These are phyloP conservation scores for Lophiostoma macrostomum DNA, from an alignment of 495 filamentous ascomycete genomes.

Conservation along the genomic window DNA sequence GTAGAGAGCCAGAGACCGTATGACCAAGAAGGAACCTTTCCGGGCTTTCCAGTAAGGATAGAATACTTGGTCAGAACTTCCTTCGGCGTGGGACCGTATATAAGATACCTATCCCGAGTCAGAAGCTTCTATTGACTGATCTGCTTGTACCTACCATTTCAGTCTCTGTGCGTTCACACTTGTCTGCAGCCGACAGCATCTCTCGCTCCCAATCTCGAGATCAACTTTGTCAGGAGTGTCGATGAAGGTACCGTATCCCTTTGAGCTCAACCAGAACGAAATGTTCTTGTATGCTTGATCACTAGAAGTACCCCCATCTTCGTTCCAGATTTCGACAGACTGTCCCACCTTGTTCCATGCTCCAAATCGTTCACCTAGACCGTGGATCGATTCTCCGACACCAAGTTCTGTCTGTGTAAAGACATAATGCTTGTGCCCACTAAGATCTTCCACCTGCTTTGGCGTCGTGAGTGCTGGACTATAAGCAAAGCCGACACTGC, in stretches of 20 bases:
- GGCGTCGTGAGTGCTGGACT: constrained; percentile 24
- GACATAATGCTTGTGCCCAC: constrained; percentile 23
- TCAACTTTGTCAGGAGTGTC: constrained; percentile 32
- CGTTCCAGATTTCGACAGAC: constrained; percentile 65
- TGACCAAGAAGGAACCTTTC: constrained; percentile 63
- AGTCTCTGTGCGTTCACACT: constrained; percentile 60
- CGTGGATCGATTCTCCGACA: constrained; percentile 66
- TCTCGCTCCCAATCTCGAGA: constrained; percentile 65
- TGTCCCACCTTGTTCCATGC: constrained; percentile 69
- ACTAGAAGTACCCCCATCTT: constrained; percentile 67
- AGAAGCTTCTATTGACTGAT: neutral
- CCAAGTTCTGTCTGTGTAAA: constrained; percentile 50
- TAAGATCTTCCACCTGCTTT: constrained; percentile 40
- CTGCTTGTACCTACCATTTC: constrained; percentile 42
- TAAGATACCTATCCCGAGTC: constrained; percentile 44
- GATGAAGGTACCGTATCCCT: constrained; percentile 71
- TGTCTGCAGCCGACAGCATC: constrained; percentile 58
- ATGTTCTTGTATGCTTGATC: constrained; percentile 75
- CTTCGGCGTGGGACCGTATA: constrained; percentile 65
- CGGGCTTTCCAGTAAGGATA: constrained; percentile 58
- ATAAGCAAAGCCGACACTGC: constrained; percentile 32
- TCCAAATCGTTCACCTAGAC: constrained; percentile 69
- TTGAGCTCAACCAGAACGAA: constrained; percentile 65
- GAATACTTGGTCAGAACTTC: constrained; percentile 64
- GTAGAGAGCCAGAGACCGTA: constrained; percentile 71